phyloP scores from a whole-genome alignment of 2,329 filamentous ascomycete species.

The Diplodia sapinea region DNA sequence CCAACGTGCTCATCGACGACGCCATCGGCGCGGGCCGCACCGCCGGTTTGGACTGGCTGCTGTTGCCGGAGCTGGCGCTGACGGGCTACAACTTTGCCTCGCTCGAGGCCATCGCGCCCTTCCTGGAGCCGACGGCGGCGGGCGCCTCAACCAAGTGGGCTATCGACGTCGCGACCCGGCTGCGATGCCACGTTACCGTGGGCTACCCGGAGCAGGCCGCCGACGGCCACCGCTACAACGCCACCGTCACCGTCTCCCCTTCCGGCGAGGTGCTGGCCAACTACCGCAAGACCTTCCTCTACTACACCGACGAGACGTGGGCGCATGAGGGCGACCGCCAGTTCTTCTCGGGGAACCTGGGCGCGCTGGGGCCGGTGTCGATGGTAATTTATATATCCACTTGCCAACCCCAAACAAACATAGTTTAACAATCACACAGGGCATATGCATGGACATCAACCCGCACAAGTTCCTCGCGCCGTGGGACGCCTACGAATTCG shows the following conservation, averaged over 20 bases:
- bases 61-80: conserved; percentile 79
- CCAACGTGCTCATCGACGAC: conserved; percentile 66
- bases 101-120: conserved; percentile 69
- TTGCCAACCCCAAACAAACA: neutral
- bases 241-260: conserved; percentile 63
- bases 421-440: conserved; percentile 33
- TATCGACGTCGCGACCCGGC: conserved; percentile 66
- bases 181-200: conserved; percentile 70
- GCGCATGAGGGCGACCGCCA: conserved; percentile 56
- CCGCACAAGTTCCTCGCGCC: conserved; percentile 66
- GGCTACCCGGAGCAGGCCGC: conserved; percentile 71
- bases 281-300: conserved; percentile 69
- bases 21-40: conserved; percentile 50
- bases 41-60: conserved; percentile 67
- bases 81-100: conserved; percentile 80
- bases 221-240: conserved; percentile 57
- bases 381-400: conserved; percentile 7
- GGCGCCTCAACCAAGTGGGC: conserved; percentile 77
- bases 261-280: conserved; percentile 61
- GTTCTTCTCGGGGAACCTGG: conserved; percentile 49
- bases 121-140: conserved; percentile 68
- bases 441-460: conserved; percentile 66
- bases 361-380: conserved; percentile 42
- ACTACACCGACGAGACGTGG: conserved; percentile 72
- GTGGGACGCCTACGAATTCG: conserved; percentile 64